Base-by-base conservation (phyloP, 225 moss, liverwort and hornwort species). In the Antitrichia curtipendula region DNA sequence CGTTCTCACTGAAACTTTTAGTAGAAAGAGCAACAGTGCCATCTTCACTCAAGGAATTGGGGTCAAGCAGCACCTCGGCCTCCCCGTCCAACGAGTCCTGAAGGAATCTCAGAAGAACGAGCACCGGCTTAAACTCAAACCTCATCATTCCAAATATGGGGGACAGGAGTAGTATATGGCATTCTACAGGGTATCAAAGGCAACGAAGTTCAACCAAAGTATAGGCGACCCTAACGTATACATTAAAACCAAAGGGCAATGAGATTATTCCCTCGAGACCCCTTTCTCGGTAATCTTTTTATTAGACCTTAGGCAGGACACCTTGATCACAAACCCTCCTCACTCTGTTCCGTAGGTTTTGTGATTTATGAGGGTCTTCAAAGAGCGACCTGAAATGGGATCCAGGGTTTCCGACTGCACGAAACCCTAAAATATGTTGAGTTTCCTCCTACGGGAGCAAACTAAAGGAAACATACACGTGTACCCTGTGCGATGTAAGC, bases 31-130 rank as follows among this genome's bases (percentile, higher is more conserved):
- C 95, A 40, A 98, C 92, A 36, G 96, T 98, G 78, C 98, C 98
- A 90, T 98, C 98, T 41, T 91, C 88, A 66, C 96, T 98, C 91
- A 98, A 91, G 4, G 93, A 89, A 80, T 98, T 98, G 57, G 98
- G 96, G 90, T 98, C 98, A 29, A 98, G 92, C 80, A 98, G 90
- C 66, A 98, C 94, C 89, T 95, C 85, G 16, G 92, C 93, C 71
- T 95, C 90, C 71, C 88, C 94, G 14, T 92, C 95, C 89, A 92
- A 66, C 38, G 87, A 88, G 49, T 92, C 88, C 93, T 93, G 88
- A 86, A 60, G 24, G 71, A 59, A 59, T 63, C 80, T 58, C 84
- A 66, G 59, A 81, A 53, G 40, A 88, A 87, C 21, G 16, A 89
- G 61, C 84, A 85, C 85, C 54, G 21, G 38, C 36, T 84, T 62